Evolutionary conservation across 805 yeast genomes (phyloP), one percentile per base, ranked within the genome.

Genomic region (Pichia gijzeniarum): DNA sequence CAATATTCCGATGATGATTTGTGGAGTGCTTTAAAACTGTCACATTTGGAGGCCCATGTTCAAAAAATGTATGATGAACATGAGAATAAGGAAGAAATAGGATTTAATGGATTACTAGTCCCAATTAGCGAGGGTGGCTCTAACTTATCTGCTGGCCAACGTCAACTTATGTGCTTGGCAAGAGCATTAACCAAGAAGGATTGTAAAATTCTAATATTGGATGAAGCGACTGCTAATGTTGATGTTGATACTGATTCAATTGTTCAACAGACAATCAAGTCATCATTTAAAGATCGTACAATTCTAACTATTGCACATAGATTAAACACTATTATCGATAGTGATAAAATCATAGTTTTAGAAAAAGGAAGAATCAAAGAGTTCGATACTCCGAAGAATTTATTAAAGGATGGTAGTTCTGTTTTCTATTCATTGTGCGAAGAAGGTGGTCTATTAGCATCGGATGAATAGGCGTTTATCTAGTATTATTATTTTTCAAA

Each of bases 171-270:
- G 81, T 85, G 95, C 67, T 71, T 85, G 43, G 89, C 91, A 0
- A 71, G 95, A 60, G 93, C 90, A 1, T 67, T 85, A 49, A 70
- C 83, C 52, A 80, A 79, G 50, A 74, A 78, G 33, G 69, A 79
- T 6, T 50, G 58, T 38, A 77, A 79, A 48, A 74, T 85, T 35
- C 69, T 85, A 51, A 80, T 85, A 8, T 65, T 85, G 56, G 95
- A 85, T 63, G 95, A 85, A 64, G 95, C 95, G 12, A 85, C 95
- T 2, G 93, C 95, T 4, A 89, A 91, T 5, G 93, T 85, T 42
- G 95, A 85, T 64, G 90, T 85, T 32, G 87, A 84, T 59, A 85
- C 95, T 2, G 95, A 85, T 63, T 68, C 78, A 50, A 74, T 85
- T 45, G 72, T 85, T 43, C 95, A 85, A 67, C 78, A 82, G 50